A percentile compares a stretch with the other conserved stretches of the same genome.
phyloP scores from a whole-genome alignment of 306 rosid species.

The Sechiopsis laciniata region DNA sequence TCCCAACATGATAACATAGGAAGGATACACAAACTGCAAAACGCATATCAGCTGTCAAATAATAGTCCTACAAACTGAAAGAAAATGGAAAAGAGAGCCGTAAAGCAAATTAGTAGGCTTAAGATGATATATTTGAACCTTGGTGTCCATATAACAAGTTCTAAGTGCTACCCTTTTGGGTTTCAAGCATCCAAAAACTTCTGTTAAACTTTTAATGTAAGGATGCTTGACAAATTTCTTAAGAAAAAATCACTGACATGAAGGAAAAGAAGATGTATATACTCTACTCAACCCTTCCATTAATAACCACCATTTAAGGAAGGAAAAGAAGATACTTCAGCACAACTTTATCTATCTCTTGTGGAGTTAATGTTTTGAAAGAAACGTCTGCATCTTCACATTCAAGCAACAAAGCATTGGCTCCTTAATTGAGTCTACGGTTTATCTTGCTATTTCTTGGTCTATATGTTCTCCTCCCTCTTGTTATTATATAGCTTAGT shows the following conservation, averaged over 20 bases:
- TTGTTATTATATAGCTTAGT: no score
- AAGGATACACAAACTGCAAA: conserved; percentile 65
- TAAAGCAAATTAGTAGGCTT: background rate
- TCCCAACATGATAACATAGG: conserved; percentile 42
- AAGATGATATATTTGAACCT: background rate
- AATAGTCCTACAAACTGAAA: background rate
- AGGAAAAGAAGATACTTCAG: no score
- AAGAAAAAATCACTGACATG: background rate
- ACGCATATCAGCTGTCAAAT: conserved; percentile 9
- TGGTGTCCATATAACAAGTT: background rate
- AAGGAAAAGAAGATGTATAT: no score
- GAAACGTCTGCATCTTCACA: no score
- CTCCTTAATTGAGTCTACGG: no score
- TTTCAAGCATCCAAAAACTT: conserved; percentile 2
- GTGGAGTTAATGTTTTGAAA: no score
- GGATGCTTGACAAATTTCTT: background rate
- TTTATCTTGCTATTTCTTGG: no score
- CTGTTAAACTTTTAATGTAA: background rate
- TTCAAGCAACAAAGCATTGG: no score
- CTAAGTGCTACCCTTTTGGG: background rate
- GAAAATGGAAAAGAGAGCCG: background rate
- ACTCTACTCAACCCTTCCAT: no score
- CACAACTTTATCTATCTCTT: no score
- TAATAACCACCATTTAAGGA: no score
- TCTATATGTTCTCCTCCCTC: no score